Evolutionary conservation across 2,329 filamentous ascomycete species (phyloP).

Genomic region (Gnomoniopsis smithogilvyi): DNA sequence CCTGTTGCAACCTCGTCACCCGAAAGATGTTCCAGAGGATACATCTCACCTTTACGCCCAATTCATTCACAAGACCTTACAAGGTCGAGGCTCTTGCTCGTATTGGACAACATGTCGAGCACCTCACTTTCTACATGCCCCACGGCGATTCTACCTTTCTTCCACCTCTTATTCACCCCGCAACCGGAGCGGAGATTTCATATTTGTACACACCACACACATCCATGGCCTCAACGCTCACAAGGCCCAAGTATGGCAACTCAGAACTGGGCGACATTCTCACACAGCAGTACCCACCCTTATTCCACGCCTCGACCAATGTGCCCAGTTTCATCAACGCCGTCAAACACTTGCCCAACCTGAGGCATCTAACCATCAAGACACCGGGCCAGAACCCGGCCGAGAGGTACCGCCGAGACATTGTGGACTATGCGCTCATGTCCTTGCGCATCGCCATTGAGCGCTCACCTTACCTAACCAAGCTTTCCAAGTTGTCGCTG

Average conservation of each 20-base stretch:
- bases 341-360: constrained; percentile 63
- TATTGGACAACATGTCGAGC: constrained; percentile 76
- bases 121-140: constrained; percentile 72
- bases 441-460: constrained; percentile 82
- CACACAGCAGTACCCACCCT: constrained; percentile 80
- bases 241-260: constrained; percentile 75
- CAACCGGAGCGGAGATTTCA: constrained; percentile 71
- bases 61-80: constrained; percentile 71
- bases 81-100: constrained; percentile 71
- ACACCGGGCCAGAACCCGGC: constrained; percentile 69
- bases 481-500: constrained; percentile 68
- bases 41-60: constrained; percentile 67
- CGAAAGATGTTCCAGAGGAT: constrained; percentile 67
- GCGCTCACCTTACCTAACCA: constrained; percentile 57
- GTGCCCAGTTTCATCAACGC: constrained; percentile 79
- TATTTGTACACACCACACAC: constrained; percentile 81
- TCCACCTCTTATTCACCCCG: constrained; percentile 77
- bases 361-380: constrained; percentile 72
- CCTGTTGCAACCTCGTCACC: constrained; percentile 68
- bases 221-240: constrained; percentile 57
- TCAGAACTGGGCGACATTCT: constrained; percentile 76
- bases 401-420: constrained; percentile 70
- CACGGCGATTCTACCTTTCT: constrained; percentile 78
- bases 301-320: constrained; percentile 88
- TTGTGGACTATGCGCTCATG: constrained; percentile 86